Percentiles rank a stretch among this genome's conserved stretches.
Evolutionary conservation across 192 early-diverging fungal genomes (phyloP).

Genomic region (Backusella parvicylindrica): DNA sequence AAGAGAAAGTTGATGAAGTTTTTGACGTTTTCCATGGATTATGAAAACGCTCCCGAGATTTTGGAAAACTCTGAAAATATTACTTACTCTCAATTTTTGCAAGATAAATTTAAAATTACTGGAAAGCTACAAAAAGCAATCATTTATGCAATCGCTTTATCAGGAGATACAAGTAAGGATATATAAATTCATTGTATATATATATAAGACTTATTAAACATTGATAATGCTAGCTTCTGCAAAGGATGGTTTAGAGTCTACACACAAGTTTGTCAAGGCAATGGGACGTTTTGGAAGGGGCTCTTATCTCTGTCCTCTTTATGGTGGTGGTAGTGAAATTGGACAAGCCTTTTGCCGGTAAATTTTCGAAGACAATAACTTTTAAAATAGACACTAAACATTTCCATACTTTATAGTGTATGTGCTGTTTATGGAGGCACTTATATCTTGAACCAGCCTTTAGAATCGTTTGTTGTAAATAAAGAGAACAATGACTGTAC

Average conservation of each 20-base stretch:
- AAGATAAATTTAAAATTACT: slow-evolving; percentile 54
- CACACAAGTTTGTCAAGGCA: slow-evolving; percentile 66
- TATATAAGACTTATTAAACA: neutral
- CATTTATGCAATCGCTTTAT: slow-evolving; percentile 60
- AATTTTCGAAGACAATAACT: neutral
- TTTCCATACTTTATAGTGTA: slow-evolving; percentile 37
- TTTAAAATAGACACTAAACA: neutral
- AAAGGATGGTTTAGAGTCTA: slow-evolving; percentile 61
- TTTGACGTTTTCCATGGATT: slow-evolving; percentile 60
- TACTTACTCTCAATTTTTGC: slow-evolving; percentile 41
- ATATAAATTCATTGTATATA: neutral
- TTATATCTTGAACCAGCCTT: slow-evolving; percentile 70
- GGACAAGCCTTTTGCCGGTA: slow-evolving; percentile 87
- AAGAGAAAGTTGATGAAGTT: slow-evolving; percentile 92
- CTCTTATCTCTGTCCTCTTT: slow-evolving; percentile 77
- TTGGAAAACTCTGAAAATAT: slow-evolving; percentile 36
- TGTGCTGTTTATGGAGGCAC: slow-evolving; percentile 90
- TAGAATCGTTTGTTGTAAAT: slow-evolving; percentile 41
- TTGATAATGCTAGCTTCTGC: slow-evolving; percentile 39
- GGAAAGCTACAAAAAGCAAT: slow-evolving; percentile 63
- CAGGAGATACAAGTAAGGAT: slow-evolving; percentile 22
- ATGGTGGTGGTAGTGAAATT: slow-evolving; percentile 88
- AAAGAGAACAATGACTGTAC: slow-evolving; percentile 35
- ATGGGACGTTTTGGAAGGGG: slow-evolving; percentile 84
- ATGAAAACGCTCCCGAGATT: slow-evolving; percentile 35